Conservation (phyloP, 2,329 filamentous ascomycete genomes). For the Podosphaera xanthii region DNA sequence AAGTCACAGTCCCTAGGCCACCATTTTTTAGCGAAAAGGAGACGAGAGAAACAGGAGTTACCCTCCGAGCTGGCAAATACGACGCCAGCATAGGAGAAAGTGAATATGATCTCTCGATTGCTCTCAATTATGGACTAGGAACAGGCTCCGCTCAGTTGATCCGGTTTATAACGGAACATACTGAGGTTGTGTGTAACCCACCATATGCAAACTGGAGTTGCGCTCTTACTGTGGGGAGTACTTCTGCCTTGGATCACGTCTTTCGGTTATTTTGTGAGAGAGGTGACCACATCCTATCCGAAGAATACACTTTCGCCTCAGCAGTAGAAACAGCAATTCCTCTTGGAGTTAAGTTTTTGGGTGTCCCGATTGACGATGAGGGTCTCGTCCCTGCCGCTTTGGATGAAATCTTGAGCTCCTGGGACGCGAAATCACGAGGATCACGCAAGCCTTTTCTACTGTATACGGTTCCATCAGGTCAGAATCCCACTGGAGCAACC, state of each 20-base stretch:
- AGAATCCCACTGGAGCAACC: conserved; percentile 56
- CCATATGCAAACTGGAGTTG: conserved; percentile 82
- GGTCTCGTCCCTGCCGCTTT: conserved; percentile 39
- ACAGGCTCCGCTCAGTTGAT: conserved; percentile 69
- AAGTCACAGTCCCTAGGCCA: conserved; percentile 46
- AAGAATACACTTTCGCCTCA: conserved; percentile 74
- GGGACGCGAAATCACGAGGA: conserved; percentile 33
- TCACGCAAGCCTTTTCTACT: conserved; percentile 42
- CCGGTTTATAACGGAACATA: conserved; percentile 84
- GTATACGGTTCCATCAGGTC: conserved; percentile 50
- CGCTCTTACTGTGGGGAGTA: conserved; percentile 65
- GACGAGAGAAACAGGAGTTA: conserved; percentile 33
- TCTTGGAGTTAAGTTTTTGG: conserved; percentile 35
- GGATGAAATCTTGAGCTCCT: conserved; percentile 38
- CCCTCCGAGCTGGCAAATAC: conserved; percentile 56
- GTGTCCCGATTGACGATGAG: conserved; percentile 41
- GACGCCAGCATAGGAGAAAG: conserved; percentile 40
- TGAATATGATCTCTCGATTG: conserved; percentile 56
- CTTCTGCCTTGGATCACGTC: conserved; percentile 62
- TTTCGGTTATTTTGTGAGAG: conserved; percentile 60
- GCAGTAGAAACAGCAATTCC: conserved; percentile 42
- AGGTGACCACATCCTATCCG: conserved; percentile 59
- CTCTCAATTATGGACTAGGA: conserved; percentile 83
- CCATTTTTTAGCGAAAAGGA: conserved; percentile 50
- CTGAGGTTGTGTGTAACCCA: conserved; percentile 68